phyloP scores from a whole-genome alignment of 495 filamentous ascomycete species.

The Aspergillus cavernicola region DNA sequence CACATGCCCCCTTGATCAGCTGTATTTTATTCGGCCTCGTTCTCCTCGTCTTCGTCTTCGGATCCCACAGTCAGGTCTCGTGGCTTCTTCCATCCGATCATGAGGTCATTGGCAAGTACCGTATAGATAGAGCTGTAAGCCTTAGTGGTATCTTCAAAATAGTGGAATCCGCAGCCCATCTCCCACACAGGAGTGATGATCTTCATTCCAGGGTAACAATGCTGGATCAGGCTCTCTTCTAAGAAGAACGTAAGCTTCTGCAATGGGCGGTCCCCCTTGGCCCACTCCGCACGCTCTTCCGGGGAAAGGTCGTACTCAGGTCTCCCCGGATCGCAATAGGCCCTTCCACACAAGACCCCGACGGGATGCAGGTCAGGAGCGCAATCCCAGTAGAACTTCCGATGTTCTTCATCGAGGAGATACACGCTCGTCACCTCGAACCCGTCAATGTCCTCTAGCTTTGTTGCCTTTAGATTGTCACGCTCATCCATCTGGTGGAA shows the following conservation, averaged over 20 bases:
- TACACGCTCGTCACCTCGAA: slow-evolving; percentile 55
- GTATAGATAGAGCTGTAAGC: slow-evolving; percentile 57
- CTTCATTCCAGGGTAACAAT: slow-evolving; percentile 74
- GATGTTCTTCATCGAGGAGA: slow-evolving; percentile 32
- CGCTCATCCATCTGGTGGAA: slow-evolving; percentile 26
- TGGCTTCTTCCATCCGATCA: slow-evolving; percentile 62
- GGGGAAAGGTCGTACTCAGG: slow-evolving; percentile 40
- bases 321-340: slow-evolving; percentile 39
- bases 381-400: slow-evolving; percentile 39
- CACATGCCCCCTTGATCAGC: too few species aligned
- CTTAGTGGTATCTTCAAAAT: slow-evolving; percentile 53
- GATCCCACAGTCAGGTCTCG: slow-evolving; percentile 16
- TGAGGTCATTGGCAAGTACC: slow-evolving; percentile 67
- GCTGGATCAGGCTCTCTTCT: slow-evolving; percentile 59
- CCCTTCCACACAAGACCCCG: slow-evolving; percentile 41
- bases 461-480: slow-evolving; percentile 27
- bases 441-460: slow-evolving; percentile 44
- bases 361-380: slow-evolving; percentile 37
- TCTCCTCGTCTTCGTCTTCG: slow-evolving; percentile 9
- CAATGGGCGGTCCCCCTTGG: slow-evolving; percentile 18
- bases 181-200: slow-evolving; percentile 59
- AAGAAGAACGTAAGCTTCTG: slow-evolving; percentile 60
- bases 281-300: slow-evolving; percentile 33
- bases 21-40: slow-evolving; percentile 1
- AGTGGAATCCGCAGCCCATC: slow-evolving; percentile 57